phyloP scores from a whole-genome alignment of 192 early-diverging fungal genomes.

The Coemansia sp. region DNA sequence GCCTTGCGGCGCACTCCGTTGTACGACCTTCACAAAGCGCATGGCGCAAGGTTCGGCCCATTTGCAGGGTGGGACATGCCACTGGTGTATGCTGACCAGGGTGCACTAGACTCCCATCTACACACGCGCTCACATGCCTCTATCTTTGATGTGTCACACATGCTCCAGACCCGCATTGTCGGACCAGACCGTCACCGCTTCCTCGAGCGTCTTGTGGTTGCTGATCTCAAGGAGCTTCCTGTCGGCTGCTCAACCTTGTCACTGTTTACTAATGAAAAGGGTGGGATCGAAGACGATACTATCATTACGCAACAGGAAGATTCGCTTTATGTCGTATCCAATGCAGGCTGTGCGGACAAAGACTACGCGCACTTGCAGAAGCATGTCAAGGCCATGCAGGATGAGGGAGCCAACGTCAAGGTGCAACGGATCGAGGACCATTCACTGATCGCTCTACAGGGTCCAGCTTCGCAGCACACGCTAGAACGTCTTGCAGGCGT shows the following conservation, averaged over 20 bases:
- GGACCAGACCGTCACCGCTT: slow-evolving; percentile 88
- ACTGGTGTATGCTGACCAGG: slow-evolving; percentile 81
- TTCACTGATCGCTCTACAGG: slow-evolving; percentile 90
- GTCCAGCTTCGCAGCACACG: slow-evolving; percentile 76
- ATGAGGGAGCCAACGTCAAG: slow-evolving; percentile 87
- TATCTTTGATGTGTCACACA: slow-evolving; percentile 97
- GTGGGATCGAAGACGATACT: slow-evolving; percentile 98
- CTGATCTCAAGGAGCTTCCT: slow-evolving; percentile 77
- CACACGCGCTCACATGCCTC: slow-evolving; percentile 88
- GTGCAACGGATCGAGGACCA: slow-evolving; percentile 83
- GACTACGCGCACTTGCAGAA: slow-evolving; percentile 85
- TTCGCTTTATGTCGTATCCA: slow-evolving; percentile 88
- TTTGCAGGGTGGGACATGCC: slow-evolving; percentile 99
- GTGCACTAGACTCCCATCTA: slow-evolving; percentile 85
- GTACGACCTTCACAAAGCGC: slow-evolving; percentile 87
- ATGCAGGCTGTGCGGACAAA: slow-evolving; percentile 97
- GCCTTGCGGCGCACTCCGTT: slow-evolving; percentile 72
- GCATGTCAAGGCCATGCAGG: slow-evolving; percentile 75
- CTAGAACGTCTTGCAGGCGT: slow-evolving; percentile 59
- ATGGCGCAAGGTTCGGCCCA: slow-evolving; percentile 95
- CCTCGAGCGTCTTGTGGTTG: slow-evolving; percentile 86
- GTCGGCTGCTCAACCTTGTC: slow-evolving; percentile 81
- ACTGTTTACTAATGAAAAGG: slow-evolving; percentile 92
- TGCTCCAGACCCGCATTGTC: slow-evolving; percentile 90
- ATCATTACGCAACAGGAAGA: slow-evolving; percentile 86